phyloP scores from a whole-genome alignment of 495 filamentous ascomycete species.

The Tuber microsphaerosporum region DNA sequence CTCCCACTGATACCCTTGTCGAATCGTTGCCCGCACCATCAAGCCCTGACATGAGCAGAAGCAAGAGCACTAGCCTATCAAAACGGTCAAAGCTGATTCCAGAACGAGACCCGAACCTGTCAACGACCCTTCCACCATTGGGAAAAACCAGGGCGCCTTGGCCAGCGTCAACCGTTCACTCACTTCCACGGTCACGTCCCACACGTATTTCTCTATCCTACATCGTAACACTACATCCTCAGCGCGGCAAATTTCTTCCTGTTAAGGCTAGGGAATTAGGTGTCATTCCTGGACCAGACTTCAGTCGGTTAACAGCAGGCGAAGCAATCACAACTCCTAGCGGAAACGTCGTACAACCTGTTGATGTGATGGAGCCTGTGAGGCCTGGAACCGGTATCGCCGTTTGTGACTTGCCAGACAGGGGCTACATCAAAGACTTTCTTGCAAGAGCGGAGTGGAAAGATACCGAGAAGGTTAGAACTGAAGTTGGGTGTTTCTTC shows the following conservation, averaged over 20 bases:
- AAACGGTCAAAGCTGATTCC: constrained; percentile 5
- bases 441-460: constrained; percentile 68
- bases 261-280: constrained; percentile 56
- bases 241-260: constrained; percentile 71
- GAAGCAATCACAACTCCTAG: constrained; percentile 49
- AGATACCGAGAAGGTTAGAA: constrained; percentile 54
- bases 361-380: constrained; percentile 53
- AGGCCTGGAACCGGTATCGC: constrained; percentile 57
- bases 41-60: neutral
- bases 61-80: constrained; percentile 5
- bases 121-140: constrained; percentile 22
- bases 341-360: constrained; percentile 52
- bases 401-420: constrained; percentile 67
- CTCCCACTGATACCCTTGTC: neutral
- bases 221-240: constrained; percentile 64
- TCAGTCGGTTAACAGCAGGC: constrained; percentile 48
- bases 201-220: constrained; percentile 69
- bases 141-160: constrained; percentile 56
- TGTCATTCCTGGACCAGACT: constrained; percentile 52
- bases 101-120: constrained; percentile 29
- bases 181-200: constrained; percentile 59
- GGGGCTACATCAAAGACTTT: constrained; percentile 59
- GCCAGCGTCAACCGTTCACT: constrained; percentile 62
- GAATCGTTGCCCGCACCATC: neutral
- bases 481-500: constrained; percentile 59